phyloP scores from a whole-genome alignment of 2,329 filamentous ascomycete species.

The Colletotrichum lentis region DNA sequence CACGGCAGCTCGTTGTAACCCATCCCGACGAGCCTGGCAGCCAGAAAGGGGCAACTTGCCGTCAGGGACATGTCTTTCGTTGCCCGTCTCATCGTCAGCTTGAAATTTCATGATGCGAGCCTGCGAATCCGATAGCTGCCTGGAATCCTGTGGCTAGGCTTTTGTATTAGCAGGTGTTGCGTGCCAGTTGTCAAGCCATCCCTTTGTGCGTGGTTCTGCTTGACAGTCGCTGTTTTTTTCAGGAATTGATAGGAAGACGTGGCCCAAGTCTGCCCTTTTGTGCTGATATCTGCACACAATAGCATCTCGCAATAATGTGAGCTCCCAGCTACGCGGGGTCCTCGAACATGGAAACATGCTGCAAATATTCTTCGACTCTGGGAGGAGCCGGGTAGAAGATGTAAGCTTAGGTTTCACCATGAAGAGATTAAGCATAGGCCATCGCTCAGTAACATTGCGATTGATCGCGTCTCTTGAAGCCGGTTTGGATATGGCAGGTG shows the following conservation, averaged over 20 bases:
- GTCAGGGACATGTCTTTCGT: neutral
- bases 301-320: neutral
- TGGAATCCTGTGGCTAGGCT: neutral
- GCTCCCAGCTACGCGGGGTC: neutral
- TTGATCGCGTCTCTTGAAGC: neutral
- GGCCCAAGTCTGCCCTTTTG: neutral
- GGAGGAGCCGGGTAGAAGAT: neutral
- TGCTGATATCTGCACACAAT: neutral
- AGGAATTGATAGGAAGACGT: neutral
- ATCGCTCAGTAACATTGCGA: neutral
- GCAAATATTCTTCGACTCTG: neutral
- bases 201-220: neutral
- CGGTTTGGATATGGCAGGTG: neutral
- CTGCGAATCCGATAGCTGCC: slow-evolving; percentile 4
- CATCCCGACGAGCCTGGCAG: slow-evolving; percentile 7
- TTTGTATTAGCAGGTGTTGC: neutral
- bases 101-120: neutral
- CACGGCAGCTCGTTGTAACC: neutral
- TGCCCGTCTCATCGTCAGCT: neutral
- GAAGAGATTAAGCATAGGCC: neutral
- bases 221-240: neutral
- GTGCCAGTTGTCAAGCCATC: neutral
- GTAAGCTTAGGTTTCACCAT: neutral
- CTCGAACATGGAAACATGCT: neutral
- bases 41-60: slow-evolving; percentile 13